phyloP scores from a whole-genome alignment of 2,329 filamentous ascomycete genomes.

The Botrytis deweyae region DNA sequence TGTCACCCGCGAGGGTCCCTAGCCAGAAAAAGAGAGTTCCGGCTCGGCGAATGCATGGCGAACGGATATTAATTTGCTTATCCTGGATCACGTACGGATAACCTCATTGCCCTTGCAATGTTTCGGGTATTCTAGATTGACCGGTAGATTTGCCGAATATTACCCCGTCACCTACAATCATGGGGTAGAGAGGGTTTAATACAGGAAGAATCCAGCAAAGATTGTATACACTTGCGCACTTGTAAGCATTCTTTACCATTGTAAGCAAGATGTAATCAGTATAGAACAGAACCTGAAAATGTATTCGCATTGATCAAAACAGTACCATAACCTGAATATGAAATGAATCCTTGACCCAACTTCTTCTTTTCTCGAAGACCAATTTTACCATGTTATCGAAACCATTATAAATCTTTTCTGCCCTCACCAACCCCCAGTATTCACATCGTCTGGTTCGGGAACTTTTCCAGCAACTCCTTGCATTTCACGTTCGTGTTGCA shows the following conservation, averaged over 20 bases:
- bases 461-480: slow-evolving; percentile 14
- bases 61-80: not conserved
- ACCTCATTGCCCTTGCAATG: not conserved
- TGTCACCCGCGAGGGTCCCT: too few relatives aligned
- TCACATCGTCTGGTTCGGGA: slow-evolving; percentile 16
- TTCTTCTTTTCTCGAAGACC: not conserved
- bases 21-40: not conserved
- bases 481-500: slow-evolving; percentile 15
- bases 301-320: not conserved
- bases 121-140: not conserved
- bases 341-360: not conserved
- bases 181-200: not conserved
- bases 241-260: not conserved
- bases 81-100: not conserved
- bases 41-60: not conserved
- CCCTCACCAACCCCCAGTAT: slow-evolving; percentile 17
- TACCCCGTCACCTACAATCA: not conserved
- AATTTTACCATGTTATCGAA: not conserved
- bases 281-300: not conserved
- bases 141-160: not conserved
- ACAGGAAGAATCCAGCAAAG: not conserved
- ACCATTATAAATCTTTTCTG: not conserved
- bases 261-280: not conserved
- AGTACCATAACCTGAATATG: slow-evolving; percentile 1
- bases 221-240: too few relatives aligned